Percentiles rank a stretch among this genome's conserved stretches.
Conservation (phyloP, 169 alveolate genomes). For the Cardiosporidium cionae region DNA sequence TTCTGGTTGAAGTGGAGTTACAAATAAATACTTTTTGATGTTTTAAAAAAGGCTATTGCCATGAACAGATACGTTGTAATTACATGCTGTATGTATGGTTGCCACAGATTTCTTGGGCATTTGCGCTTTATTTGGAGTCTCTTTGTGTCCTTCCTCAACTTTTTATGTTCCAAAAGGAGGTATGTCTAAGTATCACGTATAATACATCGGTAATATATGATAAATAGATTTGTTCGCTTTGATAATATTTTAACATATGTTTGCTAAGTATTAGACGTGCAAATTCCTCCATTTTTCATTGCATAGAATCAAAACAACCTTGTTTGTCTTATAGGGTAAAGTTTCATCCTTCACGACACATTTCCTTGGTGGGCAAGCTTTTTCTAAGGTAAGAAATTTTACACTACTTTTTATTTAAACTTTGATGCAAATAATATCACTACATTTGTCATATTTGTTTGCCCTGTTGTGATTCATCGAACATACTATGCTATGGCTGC, state of each 20-base stretch:
- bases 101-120: constrained; percentile 76
- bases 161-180: constrained; percentile 78
- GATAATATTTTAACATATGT: neutral
- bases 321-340: constrained; percentile 50
- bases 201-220: neutral
- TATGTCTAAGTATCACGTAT: no score
- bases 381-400: constrained; percentile 54
- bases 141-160: constrained; percentile 82
- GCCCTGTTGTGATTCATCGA: no score
- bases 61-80: no score
- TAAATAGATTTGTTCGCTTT: neutral
- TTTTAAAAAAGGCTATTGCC: no score
- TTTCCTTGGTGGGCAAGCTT: constrained; percentile 85
- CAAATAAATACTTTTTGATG: no score
- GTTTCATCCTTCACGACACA: constrained; percentile 82
- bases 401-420: no score
- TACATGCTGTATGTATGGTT: no score
- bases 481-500: no score
- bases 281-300: neutral
- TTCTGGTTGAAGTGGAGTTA: no score
- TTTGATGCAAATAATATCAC: no score
- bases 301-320: neutral
- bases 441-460: no score
- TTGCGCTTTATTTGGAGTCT: constrained; percentile 82
- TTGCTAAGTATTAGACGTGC: neutral